Percentiles rank a stretch among this genome's conserved stretches.
phyloP scores from a whole-genome alignment of 441 rosid species.

The Eutrema salsugineum region DNA sequence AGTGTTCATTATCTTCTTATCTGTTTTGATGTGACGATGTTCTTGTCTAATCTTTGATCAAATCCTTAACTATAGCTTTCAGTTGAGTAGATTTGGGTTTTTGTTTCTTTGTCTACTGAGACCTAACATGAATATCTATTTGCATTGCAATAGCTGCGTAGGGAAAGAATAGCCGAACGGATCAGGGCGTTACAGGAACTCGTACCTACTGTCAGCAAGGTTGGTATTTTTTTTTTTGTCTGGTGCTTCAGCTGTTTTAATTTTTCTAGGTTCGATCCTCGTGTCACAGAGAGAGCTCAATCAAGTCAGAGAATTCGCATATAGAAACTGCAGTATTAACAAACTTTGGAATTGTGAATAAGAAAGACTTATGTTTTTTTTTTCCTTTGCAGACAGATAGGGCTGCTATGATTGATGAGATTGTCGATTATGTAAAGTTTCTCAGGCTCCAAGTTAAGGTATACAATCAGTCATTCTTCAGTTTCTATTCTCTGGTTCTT shows the following conservation, averaged over 20 bases:
- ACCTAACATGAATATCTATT: neutral
- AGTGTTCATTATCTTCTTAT: neutral
- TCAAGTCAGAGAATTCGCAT: neutral
- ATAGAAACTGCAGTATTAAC: neutral
- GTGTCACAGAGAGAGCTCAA: neutral
- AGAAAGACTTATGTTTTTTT: neutral
- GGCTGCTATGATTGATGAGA: conserved; percentile 98
- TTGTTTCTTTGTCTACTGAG: neutral
- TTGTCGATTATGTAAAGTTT: conserved; percentile 98
- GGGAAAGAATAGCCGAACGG: conserved; percentile 98
- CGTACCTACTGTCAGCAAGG: conserved; percentile 99
- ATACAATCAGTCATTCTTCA: conserved; percentile 14
- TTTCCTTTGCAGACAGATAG: conserved; percentile 69
- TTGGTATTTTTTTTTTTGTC: conserved; percentile 19
- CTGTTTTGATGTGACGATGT: neutral
- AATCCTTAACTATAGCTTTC: neutral
- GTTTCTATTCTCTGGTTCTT: neutral
- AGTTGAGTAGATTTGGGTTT: neutral
- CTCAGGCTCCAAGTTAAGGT: conserved; percentile 99
- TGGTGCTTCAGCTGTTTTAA: neutral
- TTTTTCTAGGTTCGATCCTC: neutral
- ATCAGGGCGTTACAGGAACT: conserved; percentile 95
- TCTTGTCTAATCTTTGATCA: neutral
- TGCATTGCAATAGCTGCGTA: conserved; percentile 62
- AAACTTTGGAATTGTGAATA: neutral